phyloP scores from a whole-genome alignment of 179 eudicot species.

The Sideroxylon spinosum region DNA sequence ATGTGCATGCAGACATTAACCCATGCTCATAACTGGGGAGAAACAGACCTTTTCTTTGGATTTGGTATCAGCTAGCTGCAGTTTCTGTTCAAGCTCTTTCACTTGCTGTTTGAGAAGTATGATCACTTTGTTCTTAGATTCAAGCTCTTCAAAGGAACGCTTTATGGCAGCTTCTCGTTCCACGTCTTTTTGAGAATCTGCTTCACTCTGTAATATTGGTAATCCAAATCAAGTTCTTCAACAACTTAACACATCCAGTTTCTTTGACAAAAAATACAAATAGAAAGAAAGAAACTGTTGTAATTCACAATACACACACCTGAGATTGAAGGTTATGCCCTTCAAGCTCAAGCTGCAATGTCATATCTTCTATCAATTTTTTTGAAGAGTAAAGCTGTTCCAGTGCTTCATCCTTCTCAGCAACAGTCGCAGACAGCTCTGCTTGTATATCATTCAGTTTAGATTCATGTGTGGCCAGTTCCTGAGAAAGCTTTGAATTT shows the following conservation, averaged over 20 bases:
- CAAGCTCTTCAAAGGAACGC: conserved; percentile 47
- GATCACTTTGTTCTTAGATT: conserved; percentile 50
- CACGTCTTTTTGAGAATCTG: conserved; percentile 39
- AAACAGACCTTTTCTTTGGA: conserved; percentile 51
- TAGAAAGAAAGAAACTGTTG: background rate
- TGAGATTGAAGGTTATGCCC: conserved; percentile 60
- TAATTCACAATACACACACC: conserved; percentile 29
- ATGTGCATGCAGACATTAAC: background rate
- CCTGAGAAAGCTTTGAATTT: conserved; percentile 63
- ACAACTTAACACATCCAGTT: conserved; percentile 27
- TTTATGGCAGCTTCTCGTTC: conserved; percentile 54
- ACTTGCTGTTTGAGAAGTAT: conserved; percentile 44
- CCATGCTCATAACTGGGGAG: background rate
- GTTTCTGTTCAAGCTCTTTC: conserved; percentile 64
- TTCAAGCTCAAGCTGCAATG: conserved; percentile 53
- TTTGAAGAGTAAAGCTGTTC: conserved; percentile 45
- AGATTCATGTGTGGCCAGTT: conserved; percentile 48
- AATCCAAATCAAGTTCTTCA: conserved; percentile 10
- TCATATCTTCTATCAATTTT: conserved; percentile 55
- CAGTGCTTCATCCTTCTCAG: conserved; percentile 52
- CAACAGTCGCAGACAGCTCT: conserved; percentile 33
- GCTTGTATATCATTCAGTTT: conserved; percentile 47
- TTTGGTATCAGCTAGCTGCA: conserved; percentile 45
- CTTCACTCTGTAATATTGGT: conserved; percentile 49
- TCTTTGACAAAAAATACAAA: background rate